phyloP scores from a whole-genome alignment of 257 asterid species.

The Osmanthus fragrans region DNA sequence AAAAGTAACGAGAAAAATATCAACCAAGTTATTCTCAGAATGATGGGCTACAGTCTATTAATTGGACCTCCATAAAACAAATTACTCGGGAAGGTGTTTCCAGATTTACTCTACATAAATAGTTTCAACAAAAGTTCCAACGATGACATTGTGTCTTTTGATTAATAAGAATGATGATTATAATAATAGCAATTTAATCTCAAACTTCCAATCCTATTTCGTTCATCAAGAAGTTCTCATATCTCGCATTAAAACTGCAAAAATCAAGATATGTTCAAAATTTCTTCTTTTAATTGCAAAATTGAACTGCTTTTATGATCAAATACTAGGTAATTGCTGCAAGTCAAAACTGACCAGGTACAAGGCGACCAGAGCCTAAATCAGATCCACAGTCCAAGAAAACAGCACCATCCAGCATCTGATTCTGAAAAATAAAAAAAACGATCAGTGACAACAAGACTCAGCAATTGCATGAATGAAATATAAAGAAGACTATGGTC shows the following conservation, averaged over 20 bases:
- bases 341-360: constrained; percentile 71
- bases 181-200: background rate
- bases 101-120: background rate
- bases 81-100: background rate
- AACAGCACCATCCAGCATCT: constrained; percentile 72
- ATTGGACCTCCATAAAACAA: no score
- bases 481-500: background rate
- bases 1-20: background rate
- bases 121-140: no score
- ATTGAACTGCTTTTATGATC: background rate
- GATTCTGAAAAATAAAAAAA: constrained; percentile 49
- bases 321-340: constrained; percentile 8
- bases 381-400: constrained; percentile 94
- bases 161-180: background rate
- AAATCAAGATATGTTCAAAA: background rate
- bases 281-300: background rate
- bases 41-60: no score
- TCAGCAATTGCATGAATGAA: background rate
- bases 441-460: constrained; percentile 11
- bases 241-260: background rate
- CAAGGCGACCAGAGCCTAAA: constrained; percentile 87
- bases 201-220: constrained; percentile 5
- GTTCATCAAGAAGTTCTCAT: constrained; percentile 7
- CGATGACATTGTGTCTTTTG: background rate
- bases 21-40: no score